Conservation (phyloP, 2,329 filamentous ascomycete genomes). For the Aspergillus hortae region DNA sequence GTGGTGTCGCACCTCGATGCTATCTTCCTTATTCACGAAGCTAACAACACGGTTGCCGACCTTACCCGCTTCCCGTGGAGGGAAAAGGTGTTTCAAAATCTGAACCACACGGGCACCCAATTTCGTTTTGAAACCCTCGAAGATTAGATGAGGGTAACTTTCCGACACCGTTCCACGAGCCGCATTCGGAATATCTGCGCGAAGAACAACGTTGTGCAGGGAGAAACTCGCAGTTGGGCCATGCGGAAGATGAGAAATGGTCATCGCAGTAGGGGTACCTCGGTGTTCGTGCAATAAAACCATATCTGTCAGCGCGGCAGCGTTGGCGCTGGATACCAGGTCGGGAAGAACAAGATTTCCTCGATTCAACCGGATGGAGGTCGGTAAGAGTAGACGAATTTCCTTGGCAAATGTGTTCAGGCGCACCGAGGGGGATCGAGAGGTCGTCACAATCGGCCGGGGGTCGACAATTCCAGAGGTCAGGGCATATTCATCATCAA, state of each 20-base stretch:
- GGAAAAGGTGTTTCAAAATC: constrained; percentile 90
- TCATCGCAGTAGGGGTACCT: constrained; percentile 86
- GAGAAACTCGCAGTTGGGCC: constrained; percentile 85
- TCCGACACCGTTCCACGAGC: constrained; percentile 86
- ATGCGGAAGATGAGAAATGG: constrained; percentile 81
- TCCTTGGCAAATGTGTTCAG: constrained; percentile 92
- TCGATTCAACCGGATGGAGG: constrained; percentile 81
- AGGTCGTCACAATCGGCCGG: constrained; percentile 84
- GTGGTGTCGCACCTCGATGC: constrained; percentile 85
- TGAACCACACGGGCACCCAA: constrained; percentile 81
- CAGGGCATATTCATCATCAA: constrained; percentile 88
- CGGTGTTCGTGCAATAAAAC: constrained; percentile 88
- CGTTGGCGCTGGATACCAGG: constrained; percentile 75
- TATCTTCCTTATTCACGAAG: constrained; percentile 85
- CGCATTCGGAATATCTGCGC: constrained; percentile 87
- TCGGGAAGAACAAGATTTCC: constrained; percentile 87
- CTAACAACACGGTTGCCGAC: constrained; percentile 85
- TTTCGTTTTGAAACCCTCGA: constrained; percentile 83
- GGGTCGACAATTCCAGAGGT: constrained; percentile 91
- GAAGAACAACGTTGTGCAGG: constrained; percentile 86
- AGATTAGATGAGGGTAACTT: constrained; percentile 89
- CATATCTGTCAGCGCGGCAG: constrained; percentile 77
- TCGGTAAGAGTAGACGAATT: constrained; percentile 77
- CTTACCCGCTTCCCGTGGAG: constrained; percentile 80
- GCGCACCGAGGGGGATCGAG: constrained; percentile 78